phyloP scores from a whole-genome alignment of 345 rosid genomes.

The Populus deltoides region DNA sequence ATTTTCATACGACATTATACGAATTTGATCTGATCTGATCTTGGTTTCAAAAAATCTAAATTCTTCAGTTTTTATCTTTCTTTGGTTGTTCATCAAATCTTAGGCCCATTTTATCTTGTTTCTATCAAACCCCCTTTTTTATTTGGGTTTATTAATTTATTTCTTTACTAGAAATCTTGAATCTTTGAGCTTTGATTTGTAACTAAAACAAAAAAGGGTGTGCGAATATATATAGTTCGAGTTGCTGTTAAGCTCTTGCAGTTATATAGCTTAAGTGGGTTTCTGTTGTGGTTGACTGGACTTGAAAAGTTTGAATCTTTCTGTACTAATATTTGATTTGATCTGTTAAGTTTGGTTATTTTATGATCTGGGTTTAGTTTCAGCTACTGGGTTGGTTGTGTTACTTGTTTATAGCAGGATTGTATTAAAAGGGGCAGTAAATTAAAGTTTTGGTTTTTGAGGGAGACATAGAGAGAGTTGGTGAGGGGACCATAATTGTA shows the following conservation, averaged over 20 bases:
- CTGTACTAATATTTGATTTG: too few species aligned
- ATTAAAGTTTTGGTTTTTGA: slow-evolving; percentile 10
- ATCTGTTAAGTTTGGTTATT: too few species aligned
- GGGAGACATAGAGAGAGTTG: too few species aligned
- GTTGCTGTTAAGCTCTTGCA: not conserved
- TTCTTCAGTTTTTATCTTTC: not conserved
- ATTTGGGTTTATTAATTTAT: too few species aligned
- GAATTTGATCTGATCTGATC: not conserved
- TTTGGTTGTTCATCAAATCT: not conserved
- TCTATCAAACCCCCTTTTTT: not conserved
- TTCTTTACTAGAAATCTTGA: too few species aligned
- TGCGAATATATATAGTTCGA: not conserved
- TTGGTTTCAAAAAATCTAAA: slow-evolving; percentile 2
- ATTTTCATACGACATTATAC: not conserved
- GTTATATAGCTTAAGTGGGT: not conserved
- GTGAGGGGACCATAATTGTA: too few species aligned
- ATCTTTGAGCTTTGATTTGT: too few species aligned
- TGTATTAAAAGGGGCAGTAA: not conserved
- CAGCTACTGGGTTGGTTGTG: too few species aligned
- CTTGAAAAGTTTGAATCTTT: too few species aligned
- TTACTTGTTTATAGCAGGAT: too few species aligned
- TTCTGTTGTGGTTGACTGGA: not conserved
- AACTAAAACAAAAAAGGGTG: not conserved
- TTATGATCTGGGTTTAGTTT: too few species aligned
- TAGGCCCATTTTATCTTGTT: not conserved